These are phyloP conservation scores for Colletotrichum destructivum DNA, from an alignment of 2,329 filamentous ascomycete species.

Conservation along the genomic window DNA sequence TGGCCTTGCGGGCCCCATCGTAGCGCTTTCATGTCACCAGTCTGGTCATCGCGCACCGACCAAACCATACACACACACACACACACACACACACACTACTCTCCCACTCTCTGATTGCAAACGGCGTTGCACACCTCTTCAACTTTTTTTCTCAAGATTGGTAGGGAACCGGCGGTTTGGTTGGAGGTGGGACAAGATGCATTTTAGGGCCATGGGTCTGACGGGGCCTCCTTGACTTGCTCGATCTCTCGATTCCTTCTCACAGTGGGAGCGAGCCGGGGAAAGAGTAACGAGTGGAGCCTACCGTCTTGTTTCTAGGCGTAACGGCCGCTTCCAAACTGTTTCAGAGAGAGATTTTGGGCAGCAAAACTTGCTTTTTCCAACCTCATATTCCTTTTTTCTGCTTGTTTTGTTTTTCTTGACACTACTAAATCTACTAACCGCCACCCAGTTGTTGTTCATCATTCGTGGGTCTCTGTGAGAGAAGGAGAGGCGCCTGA, in stretches of 20 bases:
- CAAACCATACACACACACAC: constrained; percentile 16
- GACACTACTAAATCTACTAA: constrained; percentile 31
- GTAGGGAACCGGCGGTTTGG: constrained; percentile 38
- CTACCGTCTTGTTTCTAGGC: constrained; percentile 38
- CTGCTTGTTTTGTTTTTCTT: constrained; percentile 1
- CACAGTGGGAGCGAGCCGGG: background rate
- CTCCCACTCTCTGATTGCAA: constrained; percentile 27
- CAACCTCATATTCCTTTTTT: constrained; percentile 27
- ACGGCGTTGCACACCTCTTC: constrained; percentile 38
- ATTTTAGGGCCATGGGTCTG: constrained; percentile 39
- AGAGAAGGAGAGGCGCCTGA: constrained; percentile 17
- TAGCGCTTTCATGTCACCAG: constrained; percentile 32
- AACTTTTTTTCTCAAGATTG: constrained; percentile 41
- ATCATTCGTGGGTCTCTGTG: constrained; percentile 12
- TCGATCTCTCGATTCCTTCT: constrained; percentile 6
- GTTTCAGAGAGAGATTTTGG: constrained; percentile 26
- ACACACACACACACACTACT: constrained; percentile 30
- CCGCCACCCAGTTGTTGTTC: constrained; percentile 37
- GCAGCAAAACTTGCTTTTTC: constrained; percentile 37
- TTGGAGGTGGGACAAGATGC: constrained; percentile 40
- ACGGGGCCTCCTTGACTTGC: constrained; percentile 20
- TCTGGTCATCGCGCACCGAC: constrained; percentile 25
- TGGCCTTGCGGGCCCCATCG: constrained; percentile 28
- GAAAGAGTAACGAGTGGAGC: background rate
- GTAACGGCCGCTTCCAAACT: constrained; percentile 39